Percentiles rank a stretch among this genome's conserved stretches.
These are phyloP conservation scores for Pleurotus djamor DNA, from an alignment of 768 basidiomycete species.

Conservation along the genomic window DNA sequence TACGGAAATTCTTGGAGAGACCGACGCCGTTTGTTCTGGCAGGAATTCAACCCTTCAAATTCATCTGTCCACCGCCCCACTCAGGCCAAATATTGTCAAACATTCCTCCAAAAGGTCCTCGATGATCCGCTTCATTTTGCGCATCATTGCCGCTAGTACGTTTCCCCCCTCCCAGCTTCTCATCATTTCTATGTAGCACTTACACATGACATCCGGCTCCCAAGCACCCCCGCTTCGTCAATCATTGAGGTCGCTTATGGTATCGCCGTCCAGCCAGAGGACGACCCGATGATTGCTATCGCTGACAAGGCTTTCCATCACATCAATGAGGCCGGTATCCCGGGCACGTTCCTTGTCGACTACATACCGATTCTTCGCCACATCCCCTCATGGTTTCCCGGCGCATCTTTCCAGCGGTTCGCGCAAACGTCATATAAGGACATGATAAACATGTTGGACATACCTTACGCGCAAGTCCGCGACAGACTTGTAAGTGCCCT, in stretches of 20 bases:
- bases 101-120: constrained; percentile 27
- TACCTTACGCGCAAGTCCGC: constrained; percentile 15
- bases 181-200: too few relatives aligned
- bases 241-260: constrained; percentile 32
- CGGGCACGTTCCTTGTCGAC: constrained; percentile 31
- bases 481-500: constrained; percentile 17
- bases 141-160: constrained; percentile 33
- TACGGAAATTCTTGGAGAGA: too few relatives aligned
- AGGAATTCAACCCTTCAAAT: constrained; percentile 34
- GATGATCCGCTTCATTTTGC: constrained; percentile 34
- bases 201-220: too few relatives aligned
- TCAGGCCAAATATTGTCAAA: constrained; percentile 23
- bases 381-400: constrained; percentile 33
- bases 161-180: too few relatives aligned
- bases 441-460: neutral
- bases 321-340: constrained; percentile 20
- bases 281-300: constrained; percentile 31
- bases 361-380: constrained; percentile 24
- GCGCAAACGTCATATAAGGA: constrained; percentile 16
- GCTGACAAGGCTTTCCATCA: constrained; percentile 25
- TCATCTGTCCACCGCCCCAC: constrained; percentile 23
- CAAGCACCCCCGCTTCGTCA: constrained; percentile 13
- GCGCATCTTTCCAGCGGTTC: constrained; percentile 27
- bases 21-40: too few relatives aligned
- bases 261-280: constrained; percentile 20